These are phyloP conservation scores for Aspergillus aculeatinus DNA, from an alignment of 2,329 filamentous ascomycete species.

Conservation along the genomic window DNA sequence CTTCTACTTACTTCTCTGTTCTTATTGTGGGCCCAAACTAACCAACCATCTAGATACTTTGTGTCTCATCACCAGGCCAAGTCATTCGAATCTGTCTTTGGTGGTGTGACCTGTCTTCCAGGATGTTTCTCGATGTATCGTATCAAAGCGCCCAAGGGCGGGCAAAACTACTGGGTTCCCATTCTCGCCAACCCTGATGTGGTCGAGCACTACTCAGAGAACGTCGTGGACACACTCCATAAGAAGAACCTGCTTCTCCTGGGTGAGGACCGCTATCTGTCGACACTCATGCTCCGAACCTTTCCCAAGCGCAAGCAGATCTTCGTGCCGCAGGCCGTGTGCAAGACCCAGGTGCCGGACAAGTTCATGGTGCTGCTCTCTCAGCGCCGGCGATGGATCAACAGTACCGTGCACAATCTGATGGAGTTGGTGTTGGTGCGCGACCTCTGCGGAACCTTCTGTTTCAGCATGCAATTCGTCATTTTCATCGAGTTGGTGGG, in stretches of 20 bases:
- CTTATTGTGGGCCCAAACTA: not conserved
- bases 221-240: constrained; percentile 96
- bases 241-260: constrained; percentile 93
- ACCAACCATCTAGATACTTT: constrained; percentile 64
- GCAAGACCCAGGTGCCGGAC: constrained; percentile 96
- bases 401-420: constrained; percentile 96
- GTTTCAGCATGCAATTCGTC: constrained; percentile 99
- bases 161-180: constrained; percentile 98
- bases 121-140: constrained; percentile 99
- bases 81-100: constrained; percentile 97
- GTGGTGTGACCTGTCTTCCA: constrained; percentile 96
- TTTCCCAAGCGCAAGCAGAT: constrained; percentile 99
- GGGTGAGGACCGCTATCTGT: constrained; percentile 92
- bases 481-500: constrained; percentile 93
- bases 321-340: constrained; percentile 96
- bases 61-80: constrained; percentile 97
- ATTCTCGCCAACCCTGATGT: constrained; percentile 98
- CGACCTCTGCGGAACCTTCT: constrained; percentile 97
- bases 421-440: constrained; percentile 96
- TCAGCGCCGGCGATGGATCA: constrained; percentile 97
- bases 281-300: constrained; percentile 95
- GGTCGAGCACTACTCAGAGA: constrained; percentile 98
- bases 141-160: constrained; percentile 97
- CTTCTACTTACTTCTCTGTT: not conserved
- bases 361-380: constrained; percentile 88